Percentiles rank a stretch among this genome's conserved stretches.
Conservation (phyloP, 306 rosid species). For the Vigna angularis region DNA sequence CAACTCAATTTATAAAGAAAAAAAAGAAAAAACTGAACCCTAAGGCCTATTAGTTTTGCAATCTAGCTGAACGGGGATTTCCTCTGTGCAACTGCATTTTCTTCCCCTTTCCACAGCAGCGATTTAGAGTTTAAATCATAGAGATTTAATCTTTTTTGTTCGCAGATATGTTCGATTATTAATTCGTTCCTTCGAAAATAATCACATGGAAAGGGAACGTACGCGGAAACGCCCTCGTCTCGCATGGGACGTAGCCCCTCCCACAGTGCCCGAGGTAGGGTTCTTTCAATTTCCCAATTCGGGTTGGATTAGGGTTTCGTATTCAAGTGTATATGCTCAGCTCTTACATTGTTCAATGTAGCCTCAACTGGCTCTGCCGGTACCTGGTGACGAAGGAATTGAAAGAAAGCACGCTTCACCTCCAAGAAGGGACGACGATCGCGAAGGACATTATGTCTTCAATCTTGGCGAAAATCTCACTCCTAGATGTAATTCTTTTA, state of each 20-base stretch:
- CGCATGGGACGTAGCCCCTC: slow-evolving; percentile 80
- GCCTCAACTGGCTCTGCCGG: slow-evolving; percentile 60
- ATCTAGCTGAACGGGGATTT: background rate
- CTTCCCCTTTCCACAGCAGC: background rate
- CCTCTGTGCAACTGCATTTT: background rate
- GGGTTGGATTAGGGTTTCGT: slow-evolving; percentile 42
- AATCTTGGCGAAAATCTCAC: slow-evolving; percentile 94
- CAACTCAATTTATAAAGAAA: background rate
- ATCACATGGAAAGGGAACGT: slow-evolving; percentile 69
- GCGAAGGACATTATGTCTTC: slow-evolving; percentile 90
- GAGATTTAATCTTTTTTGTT: background rate
- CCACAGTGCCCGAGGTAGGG: slow-evolving; percentile 62
- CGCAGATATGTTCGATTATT: slow-evolving; percentile 17
- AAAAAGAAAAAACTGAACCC: slow-evolving; percentile 7
- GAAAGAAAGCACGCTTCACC: slow-evolving; percentile 70
- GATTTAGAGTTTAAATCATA: background rate
- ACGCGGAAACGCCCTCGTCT: slow-evolving; percentile 81
- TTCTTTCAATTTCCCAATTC: slow-evolving; percentile 39
- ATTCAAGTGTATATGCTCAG: slow-evolving; percentile 1
- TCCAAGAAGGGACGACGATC: slow-evolving; percentile 90
- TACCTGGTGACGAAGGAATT: slow-evolving; percentile 48
- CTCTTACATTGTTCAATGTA: slow-evolving; percentile 37
- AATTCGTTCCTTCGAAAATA: slow-evolving; percentile 43
- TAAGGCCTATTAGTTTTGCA: background rate
- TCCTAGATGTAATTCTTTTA: slow-evolving; percentile 72